Evolutionary conservation across 192 early-diverging fungal species (phyloP).

Genomic region (Umbelopsis ramanniana): DNA sequence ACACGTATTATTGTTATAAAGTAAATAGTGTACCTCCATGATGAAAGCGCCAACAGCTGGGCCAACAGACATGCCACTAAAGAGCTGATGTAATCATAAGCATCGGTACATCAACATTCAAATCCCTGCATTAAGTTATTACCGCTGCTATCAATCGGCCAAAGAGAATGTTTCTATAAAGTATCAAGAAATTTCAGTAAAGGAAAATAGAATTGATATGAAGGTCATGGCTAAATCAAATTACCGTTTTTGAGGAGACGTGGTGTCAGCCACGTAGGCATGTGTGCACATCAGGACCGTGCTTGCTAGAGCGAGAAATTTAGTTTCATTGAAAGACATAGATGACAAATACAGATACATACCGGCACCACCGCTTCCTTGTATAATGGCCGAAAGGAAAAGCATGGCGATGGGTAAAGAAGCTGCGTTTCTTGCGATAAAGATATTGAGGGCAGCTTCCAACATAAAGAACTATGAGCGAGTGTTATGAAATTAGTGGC

Average conservation of each 20-base stretch:
- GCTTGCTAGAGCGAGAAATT: not conserved
- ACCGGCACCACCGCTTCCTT: slow-evolving; percentile 14
- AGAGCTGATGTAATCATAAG: slow-evolving; percentile 4
- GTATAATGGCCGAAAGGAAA: not conserved
- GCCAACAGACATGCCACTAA: slow-evolving; percentile 6
- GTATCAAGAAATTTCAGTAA: not conserved
- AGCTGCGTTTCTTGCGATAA: slow-evolving; percentile 12
- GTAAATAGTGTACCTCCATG: not conserved
- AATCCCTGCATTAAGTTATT: not conserved
- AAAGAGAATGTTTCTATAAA: not conserved
- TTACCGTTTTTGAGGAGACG: slow-evolving; percentile 1
- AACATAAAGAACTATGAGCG: not conserved
- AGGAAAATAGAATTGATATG: not conserved
- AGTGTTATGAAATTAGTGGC: not conserved
- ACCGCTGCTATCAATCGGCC: slow-evolving; percentile 13
- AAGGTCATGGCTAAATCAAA: not conserved
- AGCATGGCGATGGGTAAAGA: not conserved
- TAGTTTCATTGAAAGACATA: not conserved
- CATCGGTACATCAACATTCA: no score
- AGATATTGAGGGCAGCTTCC: not conserved
- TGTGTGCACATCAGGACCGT: slow-evolving; percentile 15
- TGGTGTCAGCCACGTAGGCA: not conserved
- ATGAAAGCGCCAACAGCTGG: slow-evolving; percentile 6
- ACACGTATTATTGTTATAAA: no score
- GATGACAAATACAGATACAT: not conserved